phyloP scores from a whole-genome alignment of 192 early-diverging fungal species.

The Tieghemiomyces parasiticus region DNA sequence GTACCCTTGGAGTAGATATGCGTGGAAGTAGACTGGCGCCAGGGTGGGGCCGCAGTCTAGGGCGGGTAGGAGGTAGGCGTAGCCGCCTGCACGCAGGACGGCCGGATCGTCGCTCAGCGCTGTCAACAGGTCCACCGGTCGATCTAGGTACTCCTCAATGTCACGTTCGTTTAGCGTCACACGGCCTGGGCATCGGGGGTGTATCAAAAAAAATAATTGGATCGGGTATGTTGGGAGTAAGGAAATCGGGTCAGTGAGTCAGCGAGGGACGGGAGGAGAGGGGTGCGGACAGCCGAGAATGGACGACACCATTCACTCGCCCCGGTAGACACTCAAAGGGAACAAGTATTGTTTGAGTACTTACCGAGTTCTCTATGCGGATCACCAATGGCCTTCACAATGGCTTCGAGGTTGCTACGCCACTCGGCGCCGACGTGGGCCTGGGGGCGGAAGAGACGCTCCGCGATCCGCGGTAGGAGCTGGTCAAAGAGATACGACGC shows the following conservation, averaged over 20 bases:
- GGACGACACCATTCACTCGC: too few relatives aligned
- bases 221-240: too few relatives aligned
- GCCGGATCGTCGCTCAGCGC: background rate
- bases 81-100: background rate
- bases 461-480: background rate
- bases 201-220: too few relatives aligned
- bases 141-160: background rate
- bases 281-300: too few relatives aligned
- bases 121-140: slow-evolving; percentile 1
- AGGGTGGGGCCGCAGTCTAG: background rate
- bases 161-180: background rate
- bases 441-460: background rate
- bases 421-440: background rate
- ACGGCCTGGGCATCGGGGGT: background rate
- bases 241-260: too few relatives aligned
- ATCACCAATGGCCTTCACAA: slow-evolving; percentile 2
- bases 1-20: slow-evolving; percentile 6
- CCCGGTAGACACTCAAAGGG: too few relatives aligned
- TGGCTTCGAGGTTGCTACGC: background rate
- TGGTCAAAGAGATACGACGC: background rate
- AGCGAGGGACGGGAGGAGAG: too few relatives aligned
- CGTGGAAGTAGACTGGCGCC: background rate
- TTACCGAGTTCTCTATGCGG: background rate
- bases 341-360: too few relatives aligned
- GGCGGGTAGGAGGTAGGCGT: background rate